Conservation (phyloP, 1,284 basidiomycete genomes). For the Phellinidium pouzarii region DNA sequence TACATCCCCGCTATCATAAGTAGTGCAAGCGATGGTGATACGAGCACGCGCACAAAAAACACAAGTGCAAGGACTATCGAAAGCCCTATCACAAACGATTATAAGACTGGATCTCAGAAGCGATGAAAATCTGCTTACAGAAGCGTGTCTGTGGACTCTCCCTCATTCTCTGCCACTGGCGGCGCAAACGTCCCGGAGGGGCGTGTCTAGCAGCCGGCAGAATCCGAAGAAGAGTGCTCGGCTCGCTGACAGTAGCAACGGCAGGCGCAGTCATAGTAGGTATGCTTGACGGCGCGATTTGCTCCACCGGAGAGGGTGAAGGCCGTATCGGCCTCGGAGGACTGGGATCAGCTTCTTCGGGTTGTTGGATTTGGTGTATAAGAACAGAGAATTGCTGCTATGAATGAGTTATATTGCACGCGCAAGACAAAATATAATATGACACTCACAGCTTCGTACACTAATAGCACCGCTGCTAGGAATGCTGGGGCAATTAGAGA, state of each 20-base stretch:
- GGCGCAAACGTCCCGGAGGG: constrained; percentile 35
- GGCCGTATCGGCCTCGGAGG: constrained; percentile 22
- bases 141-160: constrained; percentile 60
- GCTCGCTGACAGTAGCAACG: constrained; percentile 4
- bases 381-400: constrained; percentile 75
- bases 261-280: constrained; percentile 20
- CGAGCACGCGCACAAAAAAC: constrained; percentile 64
- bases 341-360: constrained; percentile 48
- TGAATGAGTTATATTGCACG: background rate
- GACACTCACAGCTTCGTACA: constrained; percentile 62
- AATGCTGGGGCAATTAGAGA: constrained; percentile 80
- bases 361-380: constrained; percentile 75
- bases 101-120: background rate
- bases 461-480: constrained; percentile 62
- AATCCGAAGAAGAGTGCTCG: background rate
- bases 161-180: constrained; percentile 10
- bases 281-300: constrained; percentile 18
- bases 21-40: constrained; percentile 65
- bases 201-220: constrained; percentile 28
- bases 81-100: constrained; percentile 42
- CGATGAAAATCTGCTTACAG: constrained; percentile 39
- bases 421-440: background rate
- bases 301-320: constrained; percentile 21
- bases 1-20: constrained; percentile 69
- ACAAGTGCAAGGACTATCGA: constrained; percentile 60